Conservation (phyloP, 495 filamentous ascomycete genomes). For the Penicillium daleae region DNA sequence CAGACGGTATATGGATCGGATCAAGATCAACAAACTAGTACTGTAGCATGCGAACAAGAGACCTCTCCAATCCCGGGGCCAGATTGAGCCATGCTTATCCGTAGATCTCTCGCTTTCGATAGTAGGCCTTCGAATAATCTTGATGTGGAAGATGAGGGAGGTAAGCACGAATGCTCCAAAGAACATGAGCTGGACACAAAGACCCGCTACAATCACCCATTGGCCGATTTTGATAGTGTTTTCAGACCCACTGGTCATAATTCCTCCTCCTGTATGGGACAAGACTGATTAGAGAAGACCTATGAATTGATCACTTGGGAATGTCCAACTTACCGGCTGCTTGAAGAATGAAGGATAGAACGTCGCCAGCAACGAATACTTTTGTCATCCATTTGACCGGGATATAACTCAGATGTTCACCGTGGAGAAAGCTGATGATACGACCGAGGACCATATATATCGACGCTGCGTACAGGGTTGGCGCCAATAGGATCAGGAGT, state of each 20-base stretch:
- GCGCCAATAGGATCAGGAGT: slow-evolving; percentile 43
- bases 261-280: slow-evolving; percentile 20
- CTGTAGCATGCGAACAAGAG: slow-evolving; percentile 37
- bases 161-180: slow-evolving; percentile 44
- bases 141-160: slow-evolving; percentile 38
- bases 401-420: slow-evolving; percentile 31
- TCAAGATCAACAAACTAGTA: slow-evolving; percentile 56
- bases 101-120: slow-evolving; percentile 8
- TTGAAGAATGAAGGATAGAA: slow-evolving; percentile 33
- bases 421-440: slow-evolving; percentile 45
- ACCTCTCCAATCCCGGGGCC: slow-evolving; percentile 41
- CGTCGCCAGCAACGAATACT: slow-evolving; percentile 38
- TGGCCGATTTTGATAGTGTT: slow-evolving; percentile 31
- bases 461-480: slow-evolving; percentile 54
- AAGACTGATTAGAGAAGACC: not conserved
- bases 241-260: slow-evolving; percentile 18
- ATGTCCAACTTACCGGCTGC: slow-evolving; percentile 21
- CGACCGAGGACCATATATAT: slow-evolving; percentile 60
- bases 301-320: not conserved
- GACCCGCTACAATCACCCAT: slow-evolving; percentile 45
- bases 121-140: slow-evolving; percentile 31
- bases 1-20: slow-evolving; percentile 63
- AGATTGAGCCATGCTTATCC: slow-evolving; percentile 32
- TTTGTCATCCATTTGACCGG: slow-evolving; percentile 27
- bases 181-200: slow-evolving; percentile 43